Percentiles rank a stretch among this genome's conserved stretches.
These are phyloP conservation scores for Purshia tridentata DNA, from an alignment of 306 rosid genomes.

Conservation along the genomic window DNA sequence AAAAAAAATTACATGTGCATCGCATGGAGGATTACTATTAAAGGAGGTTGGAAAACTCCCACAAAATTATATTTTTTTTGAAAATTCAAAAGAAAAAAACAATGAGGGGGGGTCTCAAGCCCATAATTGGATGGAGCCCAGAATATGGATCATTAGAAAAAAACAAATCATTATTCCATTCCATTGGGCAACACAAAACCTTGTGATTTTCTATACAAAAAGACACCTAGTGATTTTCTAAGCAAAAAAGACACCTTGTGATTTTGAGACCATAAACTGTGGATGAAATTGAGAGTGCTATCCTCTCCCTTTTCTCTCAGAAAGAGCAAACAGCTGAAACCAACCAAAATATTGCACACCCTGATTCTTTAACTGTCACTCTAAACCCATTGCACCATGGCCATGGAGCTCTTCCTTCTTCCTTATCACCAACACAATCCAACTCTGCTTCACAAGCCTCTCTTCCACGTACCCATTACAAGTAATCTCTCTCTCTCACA, in stretches of 20 bases:
- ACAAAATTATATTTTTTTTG: no score
- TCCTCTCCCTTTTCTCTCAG: constrained; percentile 42
- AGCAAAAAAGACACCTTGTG: not conserved
- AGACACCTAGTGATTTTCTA: no score
- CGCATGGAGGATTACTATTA: no score
- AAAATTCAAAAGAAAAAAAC: no score
- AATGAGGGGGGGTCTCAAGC: not conserved
- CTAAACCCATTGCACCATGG: constrained; percentile 34
- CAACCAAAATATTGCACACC: not conserved
- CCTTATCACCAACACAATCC: constrained; percentile 45
- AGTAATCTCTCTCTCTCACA: constrained; percentile 45
- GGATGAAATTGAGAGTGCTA: constrained; percentile 58
- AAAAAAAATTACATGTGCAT: no score
- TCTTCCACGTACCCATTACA: constrained; percentile 38
- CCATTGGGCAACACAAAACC: not conserved
- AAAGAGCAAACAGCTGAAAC: constrained; percentile 15
- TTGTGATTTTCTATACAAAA: no score
- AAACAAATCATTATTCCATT: not conserved
- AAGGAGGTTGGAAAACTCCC: no score
- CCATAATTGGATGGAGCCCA: not conserved
- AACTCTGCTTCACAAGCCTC: constrained; percentile 44
- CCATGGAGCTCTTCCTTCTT: constrained; percentile 59
- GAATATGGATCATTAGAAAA: not conserved
- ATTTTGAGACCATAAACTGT: constrained; percentile 36
- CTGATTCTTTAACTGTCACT: constrained; percentile 25